These are phyloP conservation scores for Phytophthora sp. DNA, from an alignment of 352 stramenopile species.

Conservation along the genomic window DNA sequence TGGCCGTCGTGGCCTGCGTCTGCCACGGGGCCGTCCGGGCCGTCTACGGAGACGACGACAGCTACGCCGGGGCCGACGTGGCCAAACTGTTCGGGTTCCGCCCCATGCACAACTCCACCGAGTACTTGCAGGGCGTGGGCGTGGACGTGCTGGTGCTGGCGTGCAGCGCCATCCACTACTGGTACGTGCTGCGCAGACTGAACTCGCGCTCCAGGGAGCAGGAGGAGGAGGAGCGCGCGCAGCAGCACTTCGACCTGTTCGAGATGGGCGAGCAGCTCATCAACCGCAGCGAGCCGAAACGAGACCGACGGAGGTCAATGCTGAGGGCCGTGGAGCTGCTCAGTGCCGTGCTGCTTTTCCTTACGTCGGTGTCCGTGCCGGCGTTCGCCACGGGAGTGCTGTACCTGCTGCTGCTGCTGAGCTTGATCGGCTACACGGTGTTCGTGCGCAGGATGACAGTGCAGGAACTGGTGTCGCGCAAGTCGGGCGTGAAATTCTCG, in stretches of 20 bases:
- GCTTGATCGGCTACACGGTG: conserved; percentile 75
- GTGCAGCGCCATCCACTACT: conserved; percentile 65
- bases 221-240: conserved; percentile 29
- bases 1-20: conserved; percentile 51
- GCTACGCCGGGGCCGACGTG: conserved; percentile 23
- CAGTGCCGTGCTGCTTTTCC: conserved; percentile 57
- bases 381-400: conserved; percentile 58
- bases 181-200: conserved; percentile 59
- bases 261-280: conserved; percentile 56
- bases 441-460: conserved; percentile 65
- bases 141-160: conserved; percentile 68
- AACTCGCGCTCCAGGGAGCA: conserved; percentile 26
- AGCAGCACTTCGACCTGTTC: conserved; percentile 64
- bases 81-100: conserved; percentile 53
- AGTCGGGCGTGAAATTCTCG: conserved; percentile 29
- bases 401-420: conserved; percentile 62
- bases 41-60: conserved; percentile 15
- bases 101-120: conserved; percentile 34
- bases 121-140: conserved; percentile 55
- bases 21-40: conserved; percentile 48
- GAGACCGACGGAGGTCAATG: conserved; percentile 31
- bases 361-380: conserved; percentile 65
- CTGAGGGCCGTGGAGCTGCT: conserved; percentile 53
- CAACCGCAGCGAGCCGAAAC: conserved; percentile 30
- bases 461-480: conserved; percentile 49